phyloP scores from a whole-genome alignment of 2,329 filamentous ascomycete genomes.

The Arachnopeziza araneosa region DNA sequence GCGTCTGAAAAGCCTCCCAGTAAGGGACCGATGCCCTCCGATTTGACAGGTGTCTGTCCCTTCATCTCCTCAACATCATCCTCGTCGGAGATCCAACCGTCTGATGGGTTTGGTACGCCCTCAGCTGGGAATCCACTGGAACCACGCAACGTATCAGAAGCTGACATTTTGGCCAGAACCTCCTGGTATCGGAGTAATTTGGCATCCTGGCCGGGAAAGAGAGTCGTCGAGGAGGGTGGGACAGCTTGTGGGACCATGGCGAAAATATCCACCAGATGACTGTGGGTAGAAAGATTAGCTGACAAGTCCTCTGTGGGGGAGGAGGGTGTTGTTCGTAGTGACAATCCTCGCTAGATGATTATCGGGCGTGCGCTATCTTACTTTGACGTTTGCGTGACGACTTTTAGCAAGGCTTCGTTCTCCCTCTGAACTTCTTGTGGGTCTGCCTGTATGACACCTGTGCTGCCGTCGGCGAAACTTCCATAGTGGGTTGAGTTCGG shows the following conservation, averaged over 20 bases:
- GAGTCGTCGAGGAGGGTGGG: slow-evolving; percentile 30
- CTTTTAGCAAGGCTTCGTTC: slow-evolving; percentile 57
- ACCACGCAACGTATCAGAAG: slow-evolving; percentile 39
- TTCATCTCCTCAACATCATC: slow-evolving; percentile 29
- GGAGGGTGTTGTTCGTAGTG: neutral
- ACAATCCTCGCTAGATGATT: neutral
- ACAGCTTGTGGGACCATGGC: slow-evolving; percentile 53
- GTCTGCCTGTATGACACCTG: slow-evolving; percentile 48
- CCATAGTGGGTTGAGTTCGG: slow-evolving; percentile 54
- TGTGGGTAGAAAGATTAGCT: slow-evolving; percentile 29
- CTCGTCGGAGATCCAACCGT: slow-evolving; percentile 41
- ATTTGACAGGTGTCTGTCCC: slow-evolving; percentile 26
- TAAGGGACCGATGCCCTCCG: slow-evolving; percentile 29
- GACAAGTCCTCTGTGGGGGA: neutral
- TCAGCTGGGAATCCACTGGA: slow-evolving; percentile 26
- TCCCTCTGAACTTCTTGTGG: slow-evolving; percentile 58
- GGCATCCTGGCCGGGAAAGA: slow-evolving; percentile 49
- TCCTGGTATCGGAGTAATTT: slow-evolving; percentile 54
- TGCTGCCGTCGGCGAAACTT: slow-evolving; percentile 53
- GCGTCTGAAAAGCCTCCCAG: slow-evolving; percentile 32
- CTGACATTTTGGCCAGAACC: slow-evolving; percentile 53
- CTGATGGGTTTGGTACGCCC: slow-evolving; percentile 21
- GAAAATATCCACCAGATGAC: slow-evolving; percentile 64
- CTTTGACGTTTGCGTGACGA: slow-evolving; percentile 61
- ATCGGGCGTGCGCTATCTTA: slow-evolving; percentile 33